Percentiles rank a stretch among this genome's conserved stretches.
Conservation (phyloP, 805 yeast genomes). For the Teunomyces gatunensis region DNA sequence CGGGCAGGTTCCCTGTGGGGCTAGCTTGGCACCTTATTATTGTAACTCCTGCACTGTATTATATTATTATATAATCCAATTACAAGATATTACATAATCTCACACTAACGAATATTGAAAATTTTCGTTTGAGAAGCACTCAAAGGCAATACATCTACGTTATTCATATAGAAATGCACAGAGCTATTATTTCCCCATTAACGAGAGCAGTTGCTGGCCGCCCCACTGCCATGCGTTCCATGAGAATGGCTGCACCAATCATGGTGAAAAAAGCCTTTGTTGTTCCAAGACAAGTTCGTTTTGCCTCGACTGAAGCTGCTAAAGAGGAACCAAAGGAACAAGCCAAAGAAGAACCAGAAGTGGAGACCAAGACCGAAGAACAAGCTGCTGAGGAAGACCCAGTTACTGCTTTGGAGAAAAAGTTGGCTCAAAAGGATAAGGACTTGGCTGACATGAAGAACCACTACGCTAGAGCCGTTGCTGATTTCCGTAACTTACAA, state of each 20-base stretch:
- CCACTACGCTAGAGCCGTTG: constrained; percentile 76
- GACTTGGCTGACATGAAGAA: constrained; percentile 83
- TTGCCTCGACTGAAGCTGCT: constrained; percentile 17
- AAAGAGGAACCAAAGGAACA: constrained; percentile 7
- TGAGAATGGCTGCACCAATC: constrained; percentile 5
- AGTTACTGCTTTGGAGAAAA: constrained; percentile 42
- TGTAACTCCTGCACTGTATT: too few relatives aligned
- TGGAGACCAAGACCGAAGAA: constrained; percentile 7
- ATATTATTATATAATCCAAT: too few relatives aligned
- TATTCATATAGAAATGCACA: constrained; percentile 18
- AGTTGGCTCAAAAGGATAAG: constrained; percentile 59
- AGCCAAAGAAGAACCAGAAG: constrained; percentile 5
- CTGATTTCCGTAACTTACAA: constrained; percentile 91
- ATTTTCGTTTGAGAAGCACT: not conserved
- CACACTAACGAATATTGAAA: not conserved
- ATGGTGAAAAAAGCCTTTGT: constrained; percentile 12
- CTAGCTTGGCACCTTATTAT: too few relatives aligned
- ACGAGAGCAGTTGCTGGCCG: constrained; percentile 13
- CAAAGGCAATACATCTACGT: not conserved
- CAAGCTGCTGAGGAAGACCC: constrained; percentile 8
- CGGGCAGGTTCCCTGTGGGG: too few relatives aligned
- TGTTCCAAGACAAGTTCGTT: constrained; percentile 16
- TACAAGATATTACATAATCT: too few relatives aligned
- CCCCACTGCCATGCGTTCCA: constrained; percentile 11
- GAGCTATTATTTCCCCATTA: constrained; percentile 21